These are phyloP conservation scores for Ceratobasidium sp. DNA, from an alignment of 1,284 basidiomycete genomes.

Conservation along the genomic window DNA sequence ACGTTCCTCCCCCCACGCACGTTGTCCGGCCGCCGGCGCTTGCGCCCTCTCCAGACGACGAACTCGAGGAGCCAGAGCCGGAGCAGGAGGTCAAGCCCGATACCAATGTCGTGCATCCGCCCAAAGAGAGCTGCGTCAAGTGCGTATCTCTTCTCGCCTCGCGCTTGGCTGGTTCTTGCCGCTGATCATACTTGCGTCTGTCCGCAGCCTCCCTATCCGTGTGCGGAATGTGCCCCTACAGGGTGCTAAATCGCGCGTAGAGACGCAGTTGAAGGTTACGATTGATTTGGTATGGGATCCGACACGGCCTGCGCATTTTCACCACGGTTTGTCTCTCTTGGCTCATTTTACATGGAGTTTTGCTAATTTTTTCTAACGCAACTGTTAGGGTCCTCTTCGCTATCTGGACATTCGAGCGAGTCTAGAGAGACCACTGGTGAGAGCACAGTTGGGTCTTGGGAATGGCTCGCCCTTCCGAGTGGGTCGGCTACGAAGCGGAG, in stretches of 20 bases:
- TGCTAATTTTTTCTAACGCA: neutral
- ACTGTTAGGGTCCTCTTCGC: conserved; percentile 40
- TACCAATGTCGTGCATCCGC: conserved; percentile 15
- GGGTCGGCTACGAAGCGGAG: conserved; percentile 85
- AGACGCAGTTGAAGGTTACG: conserved; percentile 88
- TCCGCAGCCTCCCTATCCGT: conserved; percentile 73
- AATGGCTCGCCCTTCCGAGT: conserved; percentile 79
- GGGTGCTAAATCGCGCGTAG: conserved; percentile 93
- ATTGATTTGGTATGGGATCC: conserved; percentile 68
- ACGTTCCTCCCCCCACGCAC: conserved; percentile 35
- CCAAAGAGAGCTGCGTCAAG: conserved; percentile 33
- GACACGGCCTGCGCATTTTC: conserved; percentile 43
- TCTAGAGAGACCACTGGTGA: conserved; percentile 41
- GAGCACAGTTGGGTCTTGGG: conserved; percentile 79
- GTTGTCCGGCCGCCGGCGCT: conserved; percentile 15
- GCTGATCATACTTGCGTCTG: neutral
- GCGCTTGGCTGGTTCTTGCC: neutral
- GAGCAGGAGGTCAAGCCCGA: neutral
- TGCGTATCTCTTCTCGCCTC: neutral
- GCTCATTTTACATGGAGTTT: conserved; percentile 39
- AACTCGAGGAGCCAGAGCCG: conserved; percentile 17
- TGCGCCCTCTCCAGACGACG: neutral
- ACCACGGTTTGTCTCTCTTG: conserved; percentile 45
- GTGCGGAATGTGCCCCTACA: conserved; percentile 84
- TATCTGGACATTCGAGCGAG: conserved; percentile 32